Evolutionary conservation across 2,329 filamentous ascomycete species (phyloP).

Genomic region (Peltaster fructicola): DNA sequence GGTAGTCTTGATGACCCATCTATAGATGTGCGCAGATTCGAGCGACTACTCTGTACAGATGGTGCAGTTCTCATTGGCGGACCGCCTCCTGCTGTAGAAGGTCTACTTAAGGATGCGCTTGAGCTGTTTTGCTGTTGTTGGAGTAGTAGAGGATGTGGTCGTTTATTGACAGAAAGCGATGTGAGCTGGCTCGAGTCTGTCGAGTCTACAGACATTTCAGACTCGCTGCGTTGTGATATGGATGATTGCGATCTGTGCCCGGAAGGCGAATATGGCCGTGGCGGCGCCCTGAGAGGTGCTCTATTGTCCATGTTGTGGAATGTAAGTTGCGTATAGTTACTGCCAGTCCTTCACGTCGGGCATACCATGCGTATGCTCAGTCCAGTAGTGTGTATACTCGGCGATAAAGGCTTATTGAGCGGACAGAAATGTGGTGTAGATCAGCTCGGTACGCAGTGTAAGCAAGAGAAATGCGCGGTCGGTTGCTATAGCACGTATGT

Average conservation of each 20-base stretch:
- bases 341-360: too few relatives aligned
- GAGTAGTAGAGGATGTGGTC: constrained; percentile 16
- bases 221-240: constrained; percentile 18
- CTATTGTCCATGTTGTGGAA: too few relatives aligned
- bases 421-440: too few relatives aligned
- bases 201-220: constrained; percentile 18
- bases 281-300: too few relatives aligned
- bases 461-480: too few relatives aligned
- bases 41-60: constrained; percentile 19
- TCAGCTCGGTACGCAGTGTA: too few relatives aligned
- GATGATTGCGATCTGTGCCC: constrained; percentile 17
- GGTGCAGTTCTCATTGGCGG: constrained; percentile 15
- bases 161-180: constrained; percentile 16
- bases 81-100: constrained; percentile 17
- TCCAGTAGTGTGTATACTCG: too few relatives aligned
- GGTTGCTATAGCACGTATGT: too few relatives aligned
- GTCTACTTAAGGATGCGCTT: constrained; percentile 14
- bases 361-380: too few relatives aligned
- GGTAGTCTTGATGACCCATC: constrained; percentile 14
- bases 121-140: constrained; percentile 11
- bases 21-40: constrained; percentile 16
- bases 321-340: too few relatives aligned
- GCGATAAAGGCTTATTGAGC: too few relatives aligned
- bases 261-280: too few relatives aligned
- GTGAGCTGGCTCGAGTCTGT: constrained; percentile 23